Base-by-base conservation (phyloP, 805 yeast species). In the Teunomyces tritomae region DNA sequence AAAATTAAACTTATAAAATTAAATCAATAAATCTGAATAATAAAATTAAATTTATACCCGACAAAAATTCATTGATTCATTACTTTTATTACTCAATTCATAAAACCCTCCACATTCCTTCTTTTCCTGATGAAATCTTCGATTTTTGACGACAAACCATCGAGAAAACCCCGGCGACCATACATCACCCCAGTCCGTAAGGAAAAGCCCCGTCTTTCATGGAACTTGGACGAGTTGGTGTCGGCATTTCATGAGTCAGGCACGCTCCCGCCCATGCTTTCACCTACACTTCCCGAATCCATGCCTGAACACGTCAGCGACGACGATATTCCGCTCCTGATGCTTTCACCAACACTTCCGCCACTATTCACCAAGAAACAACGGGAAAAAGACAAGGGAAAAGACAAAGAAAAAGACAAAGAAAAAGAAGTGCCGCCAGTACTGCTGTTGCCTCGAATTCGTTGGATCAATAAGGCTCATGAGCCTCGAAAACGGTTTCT, bases 211-310 rank as follows among this genome's bases (percentile, higher is more conserved):
- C 36, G 28, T 4, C 34, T 53, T 6, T 42, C 61, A 5, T 70
- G 77, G 77, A 70, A 70, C 49, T 51, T 73, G 43, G 75, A 73
- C 41, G 76, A 72, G 16, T 58, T 73, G 62, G 47, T 71, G 28
- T 20, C 56, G 29, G 57, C 67, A 26, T 73, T 70, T 53, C 58
- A 62, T 10, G 67, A 68, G 4, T 52, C 56, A 5, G 71, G 72
- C 2, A 28, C 44, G 2, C 59, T 73, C 37, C 77, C 77, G 5
- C 67, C 71, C 0, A 65, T 64, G 5, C 57, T 73, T 24, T 70
- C 75, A 5, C 77, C 77, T 1, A 65, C 71, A 1, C 50, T 73
- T 5, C 77, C 76, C 2, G 59, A 40, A 26, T 28, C 24, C 17
- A 27, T 11, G 33, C 33, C 33, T 13, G 30, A 27, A n/a, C 24